phyloP scores from a whole-genome alignment of 805 yeast species.

The Lachancea cidri region DNA sequence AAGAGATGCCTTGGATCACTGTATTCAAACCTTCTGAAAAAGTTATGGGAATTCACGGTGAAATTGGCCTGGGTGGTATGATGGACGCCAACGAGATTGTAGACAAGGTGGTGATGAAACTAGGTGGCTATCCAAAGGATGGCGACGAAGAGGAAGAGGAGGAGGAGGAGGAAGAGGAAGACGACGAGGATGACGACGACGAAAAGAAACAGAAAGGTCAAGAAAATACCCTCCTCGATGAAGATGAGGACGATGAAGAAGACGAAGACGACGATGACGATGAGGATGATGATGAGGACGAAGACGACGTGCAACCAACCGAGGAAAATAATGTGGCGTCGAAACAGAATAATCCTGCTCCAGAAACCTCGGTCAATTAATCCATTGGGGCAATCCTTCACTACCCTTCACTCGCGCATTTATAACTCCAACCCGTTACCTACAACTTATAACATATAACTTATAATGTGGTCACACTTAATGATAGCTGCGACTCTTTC shows the following conservation, averaged over 20 bases:
- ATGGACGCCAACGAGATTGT: conserved; percentile 95
- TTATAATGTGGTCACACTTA: neutral
- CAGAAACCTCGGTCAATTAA: no score
- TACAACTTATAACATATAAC: conserved; percentile 1
- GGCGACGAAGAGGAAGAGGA: conserved; percentile 47
- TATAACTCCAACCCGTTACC: conserved; percentile 3
- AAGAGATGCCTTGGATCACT: conserved; percentile 94
- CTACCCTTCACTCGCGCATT: no score
- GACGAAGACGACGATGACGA: conserved; percentile 39
- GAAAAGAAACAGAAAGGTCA: conserved; percentile 31
- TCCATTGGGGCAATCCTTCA: no score
- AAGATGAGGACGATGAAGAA: conserved; percentile 43
- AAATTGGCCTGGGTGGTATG: conserved; percentile 99
- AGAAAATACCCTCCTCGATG: conserved; percentile 39
- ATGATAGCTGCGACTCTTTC: neutral
- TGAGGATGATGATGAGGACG: conserved; percentile 45
- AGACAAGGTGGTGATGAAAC: conserved; percentile 69
- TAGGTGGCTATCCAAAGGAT: conserved; percentile 57
- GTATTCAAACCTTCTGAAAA: conserved; percentile 93
- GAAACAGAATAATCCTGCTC: no score
- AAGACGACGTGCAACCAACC: conserved; percentile 37
- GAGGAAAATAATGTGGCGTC: conserved; percentile 38
- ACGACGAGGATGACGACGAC: conserved; percentile 35
- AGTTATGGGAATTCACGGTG: conserved; percentile 89
- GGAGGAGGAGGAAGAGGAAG: conserved; percentile 40